Conservation (phyloP, 768 basidiomycete genomes). For the Mycena leptocephala region DNA sequence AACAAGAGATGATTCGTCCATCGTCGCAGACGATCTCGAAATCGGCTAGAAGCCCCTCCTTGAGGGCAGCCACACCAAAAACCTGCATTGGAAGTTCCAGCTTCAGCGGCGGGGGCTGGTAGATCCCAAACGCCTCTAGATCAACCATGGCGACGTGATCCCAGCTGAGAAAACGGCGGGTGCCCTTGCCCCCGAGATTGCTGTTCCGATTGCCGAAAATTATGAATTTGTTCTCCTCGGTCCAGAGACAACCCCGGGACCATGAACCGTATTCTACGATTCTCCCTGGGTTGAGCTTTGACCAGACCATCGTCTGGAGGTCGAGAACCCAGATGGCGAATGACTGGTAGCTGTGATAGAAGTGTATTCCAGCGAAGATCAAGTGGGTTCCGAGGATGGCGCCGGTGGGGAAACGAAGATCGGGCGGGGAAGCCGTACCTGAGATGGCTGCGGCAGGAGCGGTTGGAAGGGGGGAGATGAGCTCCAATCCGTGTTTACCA, state of each 20-base stretch:
- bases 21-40: slow-evolving; percentile 96
- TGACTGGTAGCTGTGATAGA: slow-evolving; percentile 94
- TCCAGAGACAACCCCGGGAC: slow-evolving; percentile 94
- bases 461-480: slow-evolving; percentile 89
- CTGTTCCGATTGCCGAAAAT: slow-evolving; percentile 94
- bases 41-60: slow-evolving; percentile 87
- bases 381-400: slow-evolving; percentile 93
- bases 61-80: slow-evolving; percentile 87
- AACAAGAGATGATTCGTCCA: slow-evolving; percentile 86
- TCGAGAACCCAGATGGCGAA: slow-evolving; percentile 98
- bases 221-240: slow-evolving; percentile 87
- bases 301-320: slow-evolving; percentile 86
- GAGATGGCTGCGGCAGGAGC: slow-evolving; percentile 88
- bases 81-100: slow-evolving; percentile 85
- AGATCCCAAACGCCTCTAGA: slow-evolving; percentile 96
- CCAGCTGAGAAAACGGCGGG: slow-evolving; percentile 91
- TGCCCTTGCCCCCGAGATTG: slow-evolving; percentile 93
- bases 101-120: slow-evolving; percentile 84
- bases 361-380: slow-evolving; percentile 96
- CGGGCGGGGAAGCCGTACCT: slow-evolving; percentile 91
- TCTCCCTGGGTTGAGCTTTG: slow-evolving; percentile 90
- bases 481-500: slow-evolving; percentile 95
- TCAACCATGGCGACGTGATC: slow-evolving; percentile 94
- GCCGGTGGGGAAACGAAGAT: slow-evolving; percentile 96
- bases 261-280: slow-evolving; percentile 92